A percentile compares a stretch with the other conserved stretches of the same genome.
phyloP scores from a whole-genome alignment of 495 filamentous ascomycete species.

The Trichoderma virens region DNA sequence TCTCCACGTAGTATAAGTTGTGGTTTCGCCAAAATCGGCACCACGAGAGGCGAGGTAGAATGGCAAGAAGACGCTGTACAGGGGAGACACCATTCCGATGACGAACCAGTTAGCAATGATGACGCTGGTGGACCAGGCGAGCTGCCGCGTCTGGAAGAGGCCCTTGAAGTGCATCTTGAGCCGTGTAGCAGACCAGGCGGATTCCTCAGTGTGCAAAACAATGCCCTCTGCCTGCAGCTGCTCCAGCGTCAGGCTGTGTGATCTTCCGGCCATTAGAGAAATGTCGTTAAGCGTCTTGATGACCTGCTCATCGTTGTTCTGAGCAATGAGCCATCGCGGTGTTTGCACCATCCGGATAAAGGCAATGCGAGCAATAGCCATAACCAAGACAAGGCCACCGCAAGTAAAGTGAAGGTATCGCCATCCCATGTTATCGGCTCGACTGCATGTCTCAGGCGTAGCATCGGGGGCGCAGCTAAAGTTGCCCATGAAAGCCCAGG shows the following conservation, averaged over 20 bases:
- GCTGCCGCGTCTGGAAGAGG: constrained; percentile 20
- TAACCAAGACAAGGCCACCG: constrained; percentile 23
- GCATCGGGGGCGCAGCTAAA: constrained; percentile 24
- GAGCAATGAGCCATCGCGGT: constrained; percentile 24
- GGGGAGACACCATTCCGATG: constrained; percentile 29
- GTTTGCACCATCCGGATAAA: constrained; percentile 26
- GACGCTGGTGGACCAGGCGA: constrained; percentile 24
- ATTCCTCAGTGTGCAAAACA: constrained; percentile 24
- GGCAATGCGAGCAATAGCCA: constrained; percentile 19
- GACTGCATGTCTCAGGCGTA: constrained; percentile 13
- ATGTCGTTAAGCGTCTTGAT: constrained; percentile 17
- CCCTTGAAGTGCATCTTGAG: constrained; percentile 23
- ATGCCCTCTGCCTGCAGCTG: constrained; percentile 23
- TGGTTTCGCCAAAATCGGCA: constrained; percentile 13
- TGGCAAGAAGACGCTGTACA: constrained; percentile 30
- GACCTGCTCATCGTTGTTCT: constrained; percentile 26
- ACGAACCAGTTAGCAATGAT: constrained; percentile 34
- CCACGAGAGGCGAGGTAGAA: constrained; percentile 31
- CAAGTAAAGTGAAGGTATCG: constrained; percentile 28
- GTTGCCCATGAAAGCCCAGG: constrained; percentile 35
- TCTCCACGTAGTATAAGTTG: constrained; percentile 30
- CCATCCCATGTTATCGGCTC: constrained; percentile 29
- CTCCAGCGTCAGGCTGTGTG: constrained; percentile 19
- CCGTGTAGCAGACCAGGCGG: constrained; percentile 24
- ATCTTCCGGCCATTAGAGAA: constrained; percentile 18